Evolutionary conservation across 2,329 filamentous ascomycete genomes (phyloP).

Genomic region (Penicillium sclerotiorum): DNA sequence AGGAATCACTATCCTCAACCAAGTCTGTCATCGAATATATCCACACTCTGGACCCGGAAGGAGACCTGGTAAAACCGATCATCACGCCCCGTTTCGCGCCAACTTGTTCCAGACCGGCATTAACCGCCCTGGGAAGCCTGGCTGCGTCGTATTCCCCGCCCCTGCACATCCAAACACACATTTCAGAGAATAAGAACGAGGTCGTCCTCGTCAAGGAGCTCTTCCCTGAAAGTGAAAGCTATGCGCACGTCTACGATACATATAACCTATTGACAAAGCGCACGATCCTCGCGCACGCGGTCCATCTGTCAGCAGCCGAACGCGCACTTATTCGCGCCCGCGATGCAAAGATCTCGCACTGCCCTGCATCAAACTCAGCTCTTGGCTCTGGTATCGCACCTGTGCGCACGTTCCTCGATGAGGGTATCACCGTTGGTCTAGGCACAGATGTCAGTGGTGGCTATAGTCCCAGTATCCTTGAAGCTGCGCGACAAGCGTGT

Average conservation of each 20-base stretch:
- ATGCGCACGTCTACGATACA: conserved; percentile 78
- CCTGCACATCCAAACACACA: conserved; percentile 74
- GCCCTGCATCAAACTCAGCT: conserved; percentile 76
- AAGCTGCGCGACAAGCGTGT: conserved; percentile 78
- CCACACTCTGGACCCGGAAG: conserved; percentile 64
- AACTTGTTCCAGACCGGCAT: conserved; percentile 55
- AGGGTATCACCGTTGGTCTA: conserved; percentile 76
- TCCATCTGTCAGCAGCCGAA: conserved; percentile 74
- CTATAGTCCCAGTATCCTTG: conserved; percentile 78
- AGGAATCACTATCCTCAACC: conserved; percentile 60
- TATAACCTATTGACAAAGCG: conserved; percentile 68
- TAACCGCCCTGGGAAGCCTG: conserved; percentile 66
- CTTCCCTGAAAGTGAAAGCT: conserved; percentile 67
- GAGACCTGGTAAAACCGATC: conserved; percentile 70
- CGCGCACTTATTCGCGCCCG: conserved; percentile 63
- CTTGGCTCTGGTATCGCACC: conserved; percentile 78
- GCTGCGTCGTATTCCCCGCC: conserved; percentile 65
- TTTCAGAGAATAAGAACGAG: conserved; percentile 80
- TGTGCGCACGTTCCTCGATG: conserved; percentile 74
- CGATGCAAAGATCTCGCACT: conserved; percentile 74
- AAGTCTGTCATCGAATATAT: conserved; percentile 67
- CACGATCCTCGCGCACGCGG: conserved; percentile 83
- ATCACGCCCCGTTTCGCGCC: conserved; percentile 71
- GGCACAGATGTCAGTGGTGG: conserved; percentile 92
- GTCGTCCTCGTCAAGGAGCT: conserved; percentile 68